A percentile compares a stretch with the other conserved stretches of the same genome.
Evolutionary conservation across 371 early-diverging fungal species (phyloP).

Genomic region (Mucor saturninus): DNA sequence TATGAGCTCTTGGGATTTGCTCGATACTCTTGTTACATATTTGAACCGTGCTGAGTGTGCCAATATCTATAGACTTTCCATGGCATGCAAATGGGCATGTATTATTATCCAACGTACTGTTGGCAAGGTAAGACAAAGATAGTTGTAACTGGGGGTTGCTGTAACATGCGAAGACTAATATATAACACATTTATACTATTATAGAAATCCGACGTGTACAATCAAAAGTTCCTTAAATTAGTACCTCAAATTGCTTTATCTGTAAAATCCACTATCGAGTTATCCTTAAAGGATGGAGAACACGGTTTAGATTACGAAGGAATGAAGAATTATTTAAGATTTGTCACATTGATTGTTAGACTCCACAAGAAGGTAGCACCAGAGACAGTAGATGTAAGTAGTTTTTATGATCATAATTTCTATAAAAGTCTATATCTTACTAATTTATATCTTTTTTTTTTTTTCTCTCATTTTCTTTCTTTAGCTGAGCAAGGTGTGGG

Average conservation of each 20-base stretch:
- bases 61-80: conserved; percentile 72
- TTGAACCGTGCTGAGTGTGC: conserved; percentile 58
- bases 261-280: conserved; percentile 28
- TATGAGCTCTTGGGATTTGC: conserved; percentile 62
- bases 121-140: conserved; percentile 23
- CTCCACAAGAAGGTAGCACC: conserved; percentile 35
- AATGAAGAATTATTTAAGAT: conserved; percentile 38
- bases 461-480: neutral
- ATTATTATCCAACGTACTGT: conserved; percentile 54
- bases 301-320: conserved; percentile 32
- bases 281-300: conserved; percentile 22
- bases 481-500: conserved; percentile 33
- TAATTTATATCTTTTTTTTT: neutral
- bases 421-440: neutral
- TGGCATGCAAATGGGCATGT: conserved; percentile 58
- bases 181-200: too few relatives aligned
- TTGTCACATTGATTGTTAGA: conserved; percentile 29
- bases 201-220: conserved; percentile 44
- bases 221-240: conserved; percentile 27
- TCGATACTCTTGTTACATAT: conserved; percentile 58
- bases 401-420: neutral
- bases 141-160: too few relatives aligned
- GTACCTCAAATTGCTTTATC: conserved; percentile 35
- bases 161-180: too few relatives aligned
- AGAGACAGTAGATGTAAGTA: conserved; percentile 34